A percentile compares a stretch with the other conserved stretches of the same genome.
These are phyloP conservation scores for Quercus berberidifolia DNA, from an alignment of 306 rosid species.

Conservation along the genomic window DNA sequence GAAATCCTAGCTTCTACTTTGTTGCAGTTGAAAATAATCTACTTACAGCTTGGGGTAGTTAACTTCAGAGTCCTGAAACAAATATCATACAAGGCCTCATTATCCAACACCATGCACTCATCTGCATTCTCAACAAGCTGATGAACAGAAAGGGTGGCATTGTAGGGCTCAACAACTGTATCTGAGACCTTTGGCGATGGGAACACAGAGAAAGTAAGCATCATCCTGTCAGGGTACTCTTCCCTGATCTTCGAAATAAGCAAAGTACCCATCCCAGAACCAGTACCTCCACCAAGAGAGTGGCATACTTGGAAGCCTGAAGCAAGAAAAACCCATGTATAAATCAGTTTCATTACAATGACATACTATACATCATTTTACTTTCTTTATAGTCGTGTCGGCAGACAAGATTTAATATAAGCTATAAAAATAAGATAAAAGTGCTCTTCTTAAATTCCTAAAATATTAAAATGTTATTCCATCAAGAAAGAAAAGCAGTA, in stretches of 20 bases:
- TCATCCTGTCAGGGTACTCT: conserved; percentile 6
- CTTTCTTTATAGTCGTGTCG: too few relatives aligned
- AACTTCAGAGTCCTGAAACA: conserved; percentile 8
- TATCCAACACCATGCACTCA: conserved; percentile 8
- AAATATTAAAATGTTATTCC: too few relatives aligned
- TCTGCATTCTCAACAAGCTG: conserved; percentile 8
- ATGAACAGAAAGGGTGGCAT: conserved; percentile 6
- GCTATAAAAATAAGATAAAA: too few relatives aligned
- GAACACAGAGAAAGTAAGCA: conserved; percentile 11
- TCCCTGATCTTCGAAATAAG: conserved; percentile 3
- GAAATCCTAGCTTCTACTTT: background rate
- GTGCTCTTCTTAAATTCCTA: too few relatives aligned
- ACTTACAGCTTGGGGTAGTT: conserved; percentile 10
- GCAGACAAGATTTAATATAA: too few relatives aligned
- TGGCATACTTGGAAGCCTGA: conserved; percentile 5
- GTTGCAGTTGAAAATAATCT: background rate
- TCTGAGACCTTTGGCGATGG: conserved; percentile 5
- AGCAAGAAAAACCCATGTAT: too few relatives aligned
- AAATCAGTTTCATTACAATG: too few relatives aligned
- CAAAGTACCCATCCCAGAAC: conserved; percentile 9
- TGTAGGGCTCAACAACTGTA: conserved; percentile 5
- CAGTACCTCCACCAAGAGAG: conserved; percentile 2
- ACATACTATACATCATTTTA: too few relatives aligned
- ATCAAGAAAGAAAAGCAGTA: too few relatives aligned
- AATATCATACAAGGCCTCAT: conserved; percentile 8